Evolutionary conservation across 208 protist genomes (phyloP).

Genomic region (Crithidia bombi): DNA sequence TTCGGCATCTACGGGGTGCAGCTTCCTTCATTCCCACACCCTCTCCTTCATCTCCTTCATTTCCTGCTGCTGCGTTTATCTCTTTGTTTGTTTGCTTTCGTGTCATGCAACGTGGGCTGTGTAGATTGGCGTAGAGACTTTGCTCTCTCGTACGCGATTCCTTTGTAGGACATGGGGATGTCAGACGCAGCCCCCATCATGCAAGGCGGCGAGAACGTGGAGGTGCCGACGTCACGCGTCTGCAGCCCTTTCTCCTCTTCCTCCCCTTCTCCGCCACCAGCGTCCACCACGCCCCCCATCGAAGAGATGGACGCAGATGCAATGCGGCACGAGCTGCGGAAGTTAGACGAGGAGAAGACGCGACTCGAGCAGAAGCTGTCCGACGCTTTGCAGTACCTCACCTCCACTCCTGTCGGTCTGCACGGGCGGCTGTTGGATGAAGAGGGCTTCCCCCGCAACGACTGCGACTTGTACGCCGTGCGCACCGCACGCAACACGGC

Average conservation of each 20-base stretch:
- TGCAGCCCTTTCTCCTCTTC: not conserved
- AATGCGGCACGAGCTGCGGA: slow-evolving; percentile 40
- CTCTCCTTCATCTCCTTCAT: too few species aligned
- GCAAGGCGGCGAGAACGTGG: too few species aligned
- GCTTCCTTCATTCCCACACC: too few species aligned
- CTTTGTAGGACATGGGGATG: too few species aligned
- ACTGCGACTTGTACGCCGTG: slow-evolving; percentile 90
- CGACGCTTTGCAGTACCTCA: slow-evolving; percentile 68
- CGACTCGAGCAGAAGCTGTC: slow-evolving; percentile 43
- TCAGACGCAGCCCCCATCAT: too few species aligned
- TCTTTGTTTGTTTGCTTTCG: too few species aligned
- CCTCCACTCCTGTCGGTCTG: slow-evolving; percentile 68
- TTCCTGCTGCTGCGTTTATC: too few species aligned
- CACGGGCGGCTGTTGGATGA: slow-evolving; percentile 65
- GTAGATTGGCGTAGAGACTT: too few species aligned
- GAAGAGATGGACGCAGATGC: slow-evolving; percentile 20
- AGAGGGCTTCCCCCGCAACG: slow-evolving; percentile 79
- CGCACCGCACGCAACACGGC: slow-evolving; percentile 72
- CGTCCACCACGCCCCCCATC: not conserved
- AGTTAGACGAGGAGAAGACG: slow-evolving; percentile 45
- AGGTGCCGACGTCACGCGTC: not conserved
- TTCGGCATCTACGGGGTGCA: too few species aligned
- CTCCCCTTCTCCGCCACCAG: not conserved
- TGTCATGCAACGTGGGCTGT: too few species aligned
- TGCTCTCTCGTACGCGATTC: too few species aligned